These are phyloP conservation scores for Forsythia viridissima DNA, from an alignment of 257 asterid genomes.

Conservation along the genomic window DNA sequence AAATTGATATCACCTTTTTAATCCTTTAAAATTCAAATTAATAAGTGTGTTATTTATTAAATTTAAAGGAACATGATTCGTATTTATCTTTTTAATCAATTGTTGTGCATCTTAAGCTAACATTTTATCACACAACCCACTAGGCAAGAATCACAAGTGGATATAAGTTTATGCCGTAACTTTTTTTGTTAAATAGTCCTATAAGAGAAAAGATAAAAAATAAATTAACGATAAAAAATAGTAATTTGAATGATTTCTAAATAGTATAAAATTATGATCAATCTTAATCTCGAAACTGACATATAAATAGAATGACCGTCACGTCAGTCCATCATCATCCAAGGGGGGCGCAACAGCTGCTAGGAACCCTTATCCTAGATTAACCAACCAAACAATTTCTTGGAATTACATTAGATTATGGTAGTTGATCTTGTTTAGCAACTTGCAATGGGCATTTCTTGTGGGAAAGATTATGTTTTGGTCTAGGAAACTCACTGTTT, in stretches of 20 bases:
- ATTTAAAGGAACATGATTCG: neutral
- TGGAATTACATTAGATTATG: constrained; percentile 15
- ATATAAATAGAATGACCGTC: too few relatives aligned
- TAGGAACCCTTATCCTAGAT: neutral
- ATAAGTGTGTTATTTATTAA: too few relatives aligned
- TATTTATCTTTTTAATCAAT: neutral
- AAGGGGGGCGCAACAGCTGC: neutral
- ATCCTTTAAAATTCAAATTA: too few relatives aligned
- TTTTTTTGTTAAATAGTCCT: neutral
- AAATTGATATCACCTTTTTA: too few relatives aligned
- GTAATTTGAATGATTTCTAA: neutral
- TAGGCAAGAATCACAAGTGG: neutral
- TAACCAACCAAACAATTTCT: constrained; percentile 15
- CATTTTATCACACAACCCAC: neutral
- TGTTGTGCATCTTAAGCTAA: neutral
- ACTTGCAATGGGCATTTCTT: neutral
- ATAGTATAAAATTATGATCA: neutral
- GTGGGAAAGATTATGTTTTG: neutral
- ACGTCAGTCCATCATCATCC: neutral
- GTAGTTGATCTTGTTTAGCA: neutral
- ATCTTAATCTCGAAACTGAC: too few relatives aligned
- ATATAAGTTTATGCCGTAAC: constrained; percentile 7
- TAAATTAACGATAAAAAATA: neutral
- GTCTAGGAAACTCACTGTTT: constrained; percentile 11
- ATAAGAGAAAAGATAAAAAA: neutral